These are phyloP conservation scores for Apiospora koreana DNA, from an alignment of 2,329 filamentous ascomycete species.

Conservation along the genomic window DNA sequence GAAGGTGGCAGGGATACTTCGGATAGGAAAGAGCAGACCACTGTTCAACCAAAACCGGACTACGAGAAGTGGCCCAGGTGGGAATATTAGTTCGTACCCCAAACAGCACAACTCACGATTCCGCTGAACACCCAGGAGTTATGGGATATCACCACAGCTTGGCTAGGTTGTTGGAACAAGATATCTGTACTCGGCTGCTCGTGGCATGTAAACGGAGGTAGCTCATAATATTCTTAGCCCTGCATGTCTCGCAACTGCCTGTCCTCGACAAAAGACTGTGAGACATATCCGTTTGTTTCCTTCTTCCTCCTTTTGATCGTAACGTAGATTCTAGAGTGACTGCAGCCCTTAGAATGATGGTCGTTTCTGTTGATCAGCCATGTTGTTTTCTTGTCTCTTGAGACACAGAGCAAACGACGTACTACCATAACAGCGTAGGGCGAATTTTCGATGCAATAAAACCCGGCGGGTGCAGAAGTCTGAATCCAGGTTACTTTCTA, in stretches of 20 bases:
- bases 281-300: neutral
- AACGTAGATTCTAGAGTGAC: neutral
- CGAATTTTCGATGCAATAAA: neutral
- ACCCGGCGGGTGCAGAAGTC: neutral
- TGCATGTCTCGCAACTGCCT: too few species aligned
- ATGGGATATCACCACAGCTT: too few species aligned
- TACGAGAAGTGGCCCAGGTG: too few species aligned
- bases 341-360: neutral
- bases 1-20: neutral
- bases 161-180: too few species aligned
- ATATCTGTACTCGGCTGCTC: neutral
- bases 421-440: neutral
- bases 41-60: too few species aligned
- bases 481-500: too few species aligned
- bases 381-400: neutral
- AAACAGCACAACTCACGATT: too few species aligned
- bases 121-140: too few species aligned
- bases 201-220: neutral
- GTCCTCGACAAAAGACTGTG: neutral
- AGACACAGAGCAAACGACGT: neutral
- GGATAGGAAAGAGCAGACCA: neutral
- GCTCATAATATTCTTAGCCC: too few species aligned
- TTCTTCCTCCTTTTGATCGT: neutral
- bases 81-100: too few species aligned
- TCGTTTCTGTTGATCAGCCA: neutral